Conservation (phyloP, 352 stramenopile species). For the Phytophthora agathidicida region DNA sequence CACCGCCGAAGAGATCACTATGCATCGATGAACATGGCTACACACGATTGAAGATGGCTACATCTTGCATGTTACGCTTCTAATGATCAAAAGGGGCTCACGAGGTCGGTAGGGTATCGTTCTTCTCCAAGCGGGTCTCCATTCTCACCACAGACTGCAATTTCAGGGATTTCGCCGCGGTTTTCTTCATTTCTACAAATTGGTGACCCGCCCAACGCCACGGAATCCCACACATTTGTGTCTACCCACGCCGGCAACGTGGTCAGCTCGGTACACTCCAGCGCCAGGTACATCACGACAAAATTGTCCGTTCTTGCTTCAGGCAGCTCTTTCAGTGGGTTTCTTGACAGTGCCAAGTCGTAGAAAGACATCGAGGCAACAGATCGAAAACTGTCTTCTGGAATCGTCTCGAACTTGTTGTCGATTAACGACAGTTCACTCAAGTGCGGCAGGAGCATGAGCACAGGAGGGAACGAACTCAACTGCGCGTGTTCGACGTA, state of each 20-base stretch:
- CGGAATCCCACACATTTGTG: conserved; percentile 1
- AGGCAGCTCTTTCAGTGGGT: conserved; percentile 34
- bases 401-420: conserved; percentile 32
- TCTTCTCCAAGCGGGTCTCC: conserved; percentile 29
- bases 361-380: conserved; percentile 20
- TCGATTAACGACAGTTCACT: conserved; percentile 42
- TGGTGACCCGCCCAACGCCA: conserved; percentile 3
- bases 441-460: conserved; percentile 20
- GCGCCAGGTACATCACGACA: conserved; percentile 35
- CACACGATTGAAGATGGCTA: not conserved
- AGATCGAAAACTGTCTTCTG: conserved; percentile 19
- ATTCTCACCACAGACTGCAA: conserved; percentile 2
- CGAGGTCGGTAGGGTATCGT: conserved; percentile 19
- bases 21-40: not conserved
- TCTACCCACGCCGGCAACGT: conserved; percentile 35
- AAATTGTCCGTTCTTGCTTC: conserved; percentile 6
- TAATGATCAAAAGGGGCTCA: not conserved
- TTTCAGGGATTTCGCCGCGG: not conserved
- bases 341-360: conserved; percentile 34
- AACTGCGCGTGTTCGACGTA: conserved; percentile 41
- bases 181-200: not conserved
- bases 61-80: conserved; percentile 2
- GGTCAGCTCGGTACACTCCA: conserved; percentile 34
- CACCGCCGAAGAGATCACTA: not conserved
- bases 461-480: conserved; percentile 27